phyloP scores from a whole-genome alignment of 2,329 filamentous ascomycete genomes.

The Neopestalotiopsis sp. region DNA sequence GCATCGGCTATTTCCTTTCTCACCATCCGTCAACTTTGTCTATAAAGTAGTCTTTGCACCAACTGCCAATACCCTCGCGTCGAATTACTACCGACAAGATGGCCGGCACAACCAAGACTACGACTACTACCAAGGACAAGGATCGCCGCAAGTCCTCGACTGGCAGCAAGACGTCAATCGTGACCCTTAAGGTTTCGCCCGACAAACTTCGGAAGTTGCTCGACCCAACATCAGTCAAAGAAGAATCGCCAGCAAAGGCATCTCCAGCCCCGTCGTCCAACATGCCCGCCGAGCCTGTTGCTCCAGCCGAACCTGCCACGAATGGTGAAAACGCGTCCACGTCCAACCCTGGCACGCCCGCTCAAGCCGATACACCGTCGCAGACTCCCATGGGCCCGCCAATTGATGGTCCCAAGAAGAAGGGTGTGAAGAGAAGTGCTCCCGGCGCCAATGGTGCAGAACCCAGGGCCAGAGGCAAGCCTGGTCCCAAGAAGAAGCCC shows the following conservation, averaged over 20 bases:
- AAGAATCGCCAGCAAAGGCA: constrained; percentile 51
- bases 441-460: constrained; percentile 65
- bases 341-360: constrained; percentile 65
- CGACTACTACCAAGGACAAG: constrained; percentile 47
- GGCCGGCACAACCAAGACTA: constrained; percentile 42
- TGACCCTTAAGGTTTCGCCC: constrained; percentile 60
- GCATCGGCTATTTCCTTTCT: constrained; percentile 5
- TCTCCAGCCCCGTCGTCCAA: constrained; percentile 52
- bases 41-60: constrained; percentile 9
- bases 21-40: constrained; percentile 16
- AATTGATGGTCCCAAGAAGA: constrained; percentile 72
- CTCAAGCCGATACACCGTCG: constrained; percentile 59
- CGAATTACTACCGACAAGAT: constrained; percentile 32
- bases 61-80: background rate
- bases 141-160: constrained; percentile 49
- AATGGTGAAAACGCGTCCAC: constrained; percentile 64
- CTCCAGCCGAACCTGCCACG: constrained; percentile 39
- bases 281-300: constrained; percentile 39
- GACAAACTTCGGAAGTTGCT: constrained; percentile 56
- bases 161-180: constrained; percentile 37
- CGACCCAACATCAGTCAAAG: constrained; percentile 48
- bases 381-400: constrained; percentile 66
- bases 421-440: constrained; percentile 74
- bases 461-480: constrained; percentile 80
- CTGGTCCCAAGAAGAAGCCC: constrained; percentile 95